A percentile compares a stretch with the other conserved stretches of the same genome.
These are phyloP conservation scores for Eutypella sp. DNA, from an alignment of 2,329 filamentous ascomycete genomes.

Conservation along the genomic window DNA sequence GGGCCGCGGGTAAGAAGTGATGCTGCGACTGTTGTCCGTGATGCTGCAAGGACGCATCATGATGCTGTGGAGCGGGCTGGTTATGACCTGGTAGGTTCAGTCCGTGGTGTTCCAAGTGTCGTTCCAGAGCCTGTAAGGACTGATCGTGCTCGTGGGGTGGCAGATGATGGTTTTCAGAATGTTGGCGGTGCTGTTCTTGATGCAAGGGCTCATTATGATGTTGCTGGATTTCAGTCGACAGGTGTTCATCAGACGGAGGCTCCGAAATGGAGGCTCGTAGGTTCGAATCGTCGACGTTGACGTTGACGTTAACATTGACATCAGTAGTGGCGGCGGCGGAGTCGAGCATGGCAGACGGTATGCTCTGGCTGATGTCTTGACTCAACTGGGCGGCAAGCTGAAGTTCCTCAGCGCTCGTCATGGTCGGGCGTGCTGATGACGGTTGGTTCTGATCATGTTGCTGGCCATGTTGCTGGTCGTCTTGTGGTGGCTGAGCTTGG, in stretches of 20 bases:
- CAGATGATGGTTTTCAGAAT: constrained; percentile 7
- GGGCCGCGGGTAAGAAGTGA: constrained; percentile 5
- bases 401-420: constrained; percentile 47
- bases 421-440: constrained; percentile 32
- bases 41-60: constrained; percentile 1
- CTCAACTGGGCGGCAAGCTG: constrained; percentile 55
- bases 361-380: constrained; percentile 47
- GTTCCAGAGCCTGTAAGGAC: neutral
- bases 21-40: constrained; percentile 8
- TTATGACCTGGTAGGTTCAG: constrained; percentile 3
- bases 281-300: constrained; percentile 32
- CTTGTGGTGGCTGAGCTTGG: constrained; percentile 24
- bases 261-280: constrained; percentile 42
- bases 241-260: constrained; percentile 33
- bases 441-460: constrained; percentile 18
- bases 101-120: constrained; percentile 1
- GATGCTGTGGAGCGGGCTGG: constrained; percentile 3
- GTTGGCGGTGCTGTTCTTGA: constrained; percentile 11
- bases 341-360: constrained; percentile 39
- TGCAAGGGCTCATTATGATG: constrained; percentile 8
- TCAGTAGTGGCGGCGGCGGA: no score
- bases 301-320: no score
- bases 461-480: constrained; percentile 20
- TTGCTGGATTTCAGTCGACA: constrained; percentile 18
- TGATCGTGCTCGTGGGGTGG: constrained; percentile 8